phyloP scores from a whole-genome alignment of 352 stramenopile genomes.

The Phytophthora pisi region DNA sequence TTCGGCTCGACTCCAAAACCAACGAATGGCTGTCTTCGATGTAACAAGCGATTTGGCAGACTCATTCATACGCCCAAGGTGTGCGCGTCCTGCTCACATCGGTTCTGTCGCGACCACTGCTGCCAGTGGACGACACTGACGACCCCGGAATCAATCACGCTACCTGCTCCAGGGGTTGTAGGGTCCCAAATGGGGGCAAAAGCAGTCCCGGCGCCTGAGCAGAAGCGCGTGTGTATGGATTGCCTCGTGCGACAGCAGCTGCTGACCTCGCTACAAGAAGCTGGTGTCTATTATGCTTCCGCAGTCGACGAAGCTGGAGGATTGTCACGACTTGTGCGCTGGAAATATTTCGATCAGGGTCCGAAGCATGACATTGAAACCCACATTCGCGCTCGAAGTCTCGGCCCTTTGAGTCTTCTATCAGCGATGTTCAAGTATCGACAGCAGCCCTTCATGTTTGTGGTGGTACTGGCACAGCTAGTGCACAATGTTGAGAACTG shows the following conservation, averaged over 20 bases:
- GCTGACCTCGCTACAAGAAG: constrained; percentile 46
- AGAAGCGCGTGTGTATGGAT: constrained; percentile 51
- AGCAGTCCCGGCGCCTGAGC: constrained; percentile 4
- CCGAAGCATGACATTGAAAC: constrained; percentile 49
- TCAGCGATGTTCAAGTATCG: constrained; percentile 70
- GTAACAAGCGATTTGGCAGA: constrained; percentile 49
- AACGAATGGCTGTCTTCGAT: constrained; percentile 44
- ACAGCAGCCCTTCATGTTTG: constrained; percentile 75
- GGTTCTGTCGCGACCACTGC: constrained; percentile 60
- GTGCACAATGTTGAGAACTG: constrained; percentile 63
- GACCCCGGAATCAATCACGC: constrained; percentile 21
- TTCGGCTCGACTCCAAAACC: constrained; percentile 10
- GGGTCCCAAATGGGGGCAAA: constrained; percentile 12
- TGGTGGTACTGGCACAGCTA: constrained; percentile 66
- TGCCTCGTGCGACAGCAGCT: constrained; percentile 62
- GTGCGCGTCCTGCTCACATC: constrained; percentile 53
- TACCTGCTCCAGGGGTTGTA: constrained; percentile 2
- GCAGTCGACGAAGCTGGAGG: constrained; percentile 54
- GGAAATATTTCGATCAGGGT: constrained; percentile 59
- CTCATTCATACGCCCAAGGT: constrained; percentile 52
- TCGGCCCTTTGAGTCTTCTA: constrained; percentile 59
- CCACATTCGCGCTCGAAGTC: constrained; percentile 44
- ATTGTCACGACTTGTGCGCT: constrained; percentile 55
- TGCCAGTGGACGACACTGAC: constrained; percentile 29
- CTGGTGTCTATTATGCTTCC: constrained; percentile 41